A percentile compares a stretch with the other conserved stretches of the same genome.
phyloP scores from a whole-genome alignment of 257 asterid species.

The Solanum acaule region DNA sequence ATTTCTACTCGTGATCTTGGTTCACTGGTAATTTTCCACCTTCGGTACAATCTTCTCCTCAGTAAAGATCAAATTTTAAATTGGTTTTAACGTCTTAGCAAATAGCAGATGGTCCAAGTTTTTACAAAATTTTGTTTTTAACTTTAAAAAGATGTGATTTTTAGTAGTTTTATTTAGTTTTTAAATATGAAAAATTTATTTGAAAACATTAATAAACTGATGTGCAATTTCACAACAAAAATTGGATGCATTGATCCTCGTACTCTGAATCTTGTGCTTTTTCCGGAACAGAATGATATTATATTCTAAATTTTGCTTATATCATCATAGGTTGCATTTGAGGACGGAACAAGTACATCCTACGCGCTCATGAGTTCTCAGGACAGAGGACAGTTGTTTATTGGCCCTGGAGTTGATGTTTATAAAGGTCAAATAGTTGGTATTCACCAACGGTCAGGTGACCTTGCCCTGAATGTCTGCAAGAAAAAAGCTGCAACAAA shows the following conservation, averaged over 20 bases:
- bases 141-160: background rate
- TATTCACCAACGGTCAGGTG: constrained; percentile 96
- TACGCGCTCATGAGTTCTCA: constrained; percentile 90
- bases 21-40: constrained; percentile 56
- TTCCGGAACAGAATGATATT: background rate
- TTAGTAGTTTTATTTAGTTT: background rate
- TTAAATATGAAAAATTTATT: background rate
- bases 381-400: constrained; percentile 90
- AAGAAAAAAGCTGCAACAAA: constrained; percentile 98
- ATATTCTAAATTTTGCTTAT: background rate
- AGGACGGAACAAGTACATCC: constrained; percentile 80
- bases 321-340: constrained; percentile 67
- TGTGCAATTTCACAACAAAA: background rate
- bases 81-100: background rate
- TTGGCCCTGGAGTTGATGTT: constrained; percentile 75
- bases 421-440: constrained; percentile 96
- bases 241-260: background rate
- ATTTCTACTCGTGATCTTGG: constrained; percentile 91
- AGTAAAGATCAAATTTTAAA: background rate
- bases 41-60: background rate
- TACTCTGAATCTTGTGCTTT: background rate
- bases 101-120: background rate
- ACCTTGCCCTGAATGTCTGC: constrained; percentile 84
- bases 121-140: background rate
- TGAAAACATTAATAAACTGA: background rate